Evolutionary conservation across 108 stramenopile species (phyloP), one percentile per base, ranked within the genome.

Genomic region (Mayamaea pseudoterrestris): DNA sequence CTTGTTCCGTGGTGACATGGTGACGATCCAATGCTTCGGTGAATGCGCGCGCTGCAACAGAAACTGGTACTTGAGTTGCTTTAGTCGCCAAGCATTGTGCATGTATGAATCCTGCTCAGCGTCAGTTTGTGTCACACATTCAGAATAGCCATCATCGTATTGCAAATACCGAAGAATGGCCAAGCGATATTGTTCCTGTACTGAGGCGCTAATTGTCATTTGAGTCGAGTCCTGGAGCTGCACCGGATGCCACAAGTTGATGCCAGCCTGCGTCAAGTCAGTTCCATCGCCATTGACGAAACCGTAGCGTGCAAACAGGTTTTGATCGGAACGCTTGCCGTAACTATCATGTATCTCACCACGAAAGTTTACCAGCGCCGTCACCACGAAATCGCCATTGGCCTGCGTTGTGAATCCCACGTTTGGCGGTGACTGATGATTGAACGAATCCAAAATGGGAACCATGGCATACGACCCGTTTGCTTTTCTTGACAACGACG

Each of bases 231-330:
- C 74, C 25, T 63, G 35, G 65, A 74, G 72, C 20, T 72, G 41
- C 22, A 74, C 35, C 23, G 69, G 66, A 50, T 90, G 88, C 45
- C 71, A 73, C 6, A 66, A 47, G 11, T 70, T 74, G 35, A 90
- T 28, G 35, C 55, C 61, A n/a, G 54, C 65, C 64, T 80, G 70
- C 4, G 74, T 73, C 2, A 59, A 57, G 6, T 61, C 75, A 21
- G 69, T 77, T 4, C 82, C 82, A 65, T 90, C 87, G 17, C 78
- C 82, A 62, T 84, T 84, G 37, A 78, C 73, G 66, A 77, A 90
- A 14, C 87, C 87, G 41, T 73, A 90, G 35, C 76, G 73, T 23
- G 73, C 78, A 47, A 79, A 77, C 29, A 90, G 37, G 53, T 83
- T 74, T 2, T 75, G 59, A 40, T 90, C 83, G 1, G 76, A 63